These are phyloP conservation scores for Cardamine occulta DNA, from an alignment of 345 rosid genomes.

Conservation along the genomic window DNA sequence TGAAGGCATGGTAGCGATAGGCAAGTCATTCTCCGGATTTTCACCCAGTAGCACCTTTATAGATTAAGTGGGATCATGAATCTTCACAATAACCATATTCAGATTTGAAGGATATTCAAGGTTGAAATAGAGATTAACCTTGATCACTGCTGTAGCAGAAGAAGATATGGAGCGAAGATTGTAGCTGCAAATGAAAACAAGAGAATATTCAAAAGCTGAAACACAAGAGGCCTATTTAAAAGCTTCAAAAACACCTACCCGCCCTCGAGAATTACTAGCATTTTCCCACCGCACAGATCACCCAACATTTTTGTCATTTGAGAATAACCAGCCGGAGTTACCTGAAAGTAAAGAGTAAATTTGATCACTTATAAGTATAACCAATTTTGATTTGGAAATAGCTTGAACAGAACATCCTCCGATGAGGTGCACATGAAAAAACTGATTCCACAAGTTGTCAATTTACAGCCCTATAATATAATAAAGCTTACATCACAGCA, in stretches of 20 bases:
- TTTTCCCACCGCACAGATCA: slow-evolving; percentile 69
- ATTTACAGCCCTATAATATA: background rate
- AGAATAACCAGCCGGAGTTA: slow-evolving; percentile 91
- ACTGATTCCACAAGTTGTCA: slow-evolving; percentile 15
- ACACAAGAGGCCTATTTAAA: slow-evolving; percentile 7
- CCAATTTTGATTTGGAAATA: background rate
- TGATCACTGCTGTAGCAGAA: slow-evolving; percentile 89
- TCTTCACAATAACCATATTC: background rate
- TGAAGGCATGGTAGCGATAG: slow-evolving; percentile 53
- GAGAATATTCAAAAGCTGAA: slow-evolving; percentile 1
- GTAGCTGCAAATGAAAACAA: slow-evolving; percentile 61
- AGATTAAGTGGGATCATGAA: background rate
- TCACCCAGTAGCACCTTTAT: slow-evolving; percentile 84
- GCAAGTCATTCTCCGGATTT: slow-evolving; percentile 48
- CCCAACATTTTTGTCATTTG: slow-evolving; percentile 79
- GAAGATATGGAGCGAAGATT: slow-evolving; percentile 96
- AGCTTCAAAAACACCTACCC: slow-evolving; percentile 57
- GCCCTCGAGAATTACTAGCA: slow-evolving; percentile 97
- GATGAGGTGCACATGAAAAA: background rate
- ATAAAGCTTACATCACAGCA: slow-evolving; percentile 82
- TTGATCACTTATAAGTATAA: background rate
- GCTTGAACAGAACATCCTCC: background rate
- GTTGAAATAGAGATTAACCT: slow-evolving; percentile 56
- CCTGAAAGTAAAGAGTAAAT: slow-evolving; percentile 47
- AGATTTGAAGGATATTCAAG: background rate